Evolutionary conservation across 2,329 filamentous ascomycete genomes (phyloP), one percentile per base, ranked within the genome.

Genomic region (Paraphaeosphaeria minitans): DNA sequence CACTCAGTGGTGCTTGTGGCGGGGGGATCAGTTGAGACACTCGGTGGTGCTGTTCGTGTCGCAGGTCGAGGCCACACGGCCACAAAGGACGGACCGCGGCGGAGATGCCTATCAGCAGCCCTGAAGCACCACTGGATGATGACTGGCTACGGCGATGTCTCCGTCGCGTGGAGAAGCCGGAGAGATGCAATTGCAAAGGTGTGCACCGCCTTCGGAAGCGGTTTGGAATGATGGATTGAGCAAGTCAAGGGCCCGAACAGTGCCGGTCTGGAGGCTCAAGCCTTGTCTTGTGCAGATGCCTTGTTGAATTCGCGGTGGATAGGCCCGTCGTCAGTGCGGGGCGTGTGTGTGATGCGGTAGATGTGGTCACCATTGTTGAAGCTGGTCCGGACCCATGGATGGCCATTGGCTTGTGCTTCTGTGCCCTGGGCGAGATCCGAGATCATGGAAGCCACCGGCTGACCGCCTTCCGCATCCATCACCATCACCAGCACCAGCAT

Each of bases 201-300:
- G 24, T 60, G 63, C 67, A 70, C 67, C 66, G 68, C 68, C 70
- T 63, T 61, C 31, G 50, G 60, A 49, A 43, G 57, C 54, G 60
- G 72, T 73, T 73, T 72, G 70, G 69, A 72, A 73, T 72, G 59
- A 52, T 66, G 64, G 57, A 63, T 6, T 27, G 24, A 6, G 24
- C 24, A 27, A 27, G 24, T 6, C 6, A 27, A 27, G 24, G 24
- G 24, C 24, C 24, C 24, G 24, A 14, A 7, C 22, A 22, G 29
- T n/a, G 47, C 37, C 47, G 5, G 21, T 27, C 43, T 46, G 27
- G 21, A 49, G 47, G 49, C 49, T 52, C 12, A 5, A 42, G 35
- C 19, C 8, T 41, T 21, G 24, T 41, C 8, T 41, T 21, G 24
- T 41, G 21, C 48, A 31, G 2, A n/a, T 27, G 35, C 35, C 7